Evolutionary conservation across 441 rosid genomes (phyloP), one percentile per base, ranked within the genome.

Genomic region (Macaranga tanarius): DNA sequence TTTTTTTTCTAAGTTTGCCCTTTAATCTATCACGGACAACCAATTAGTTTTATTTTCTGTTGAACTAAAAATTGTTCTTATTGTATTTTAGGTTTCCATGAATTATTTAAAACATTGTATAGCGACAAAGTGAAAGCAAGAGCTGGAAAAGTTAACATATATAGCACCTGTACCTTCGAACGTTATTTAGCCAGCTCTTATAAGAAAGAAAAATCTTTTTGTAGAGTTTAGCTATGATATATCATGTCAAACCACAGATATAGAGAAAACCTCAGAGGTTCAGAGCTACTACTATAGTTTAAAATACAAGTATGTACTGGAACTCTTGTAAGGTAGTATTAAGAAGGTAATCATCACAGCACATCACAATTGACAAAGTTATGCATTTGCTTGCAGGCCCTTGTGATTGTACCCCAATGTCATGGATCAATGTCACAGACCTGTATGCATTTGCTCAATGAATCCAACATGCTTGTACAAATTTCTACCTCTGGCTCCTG

Each of bases 401-500:
- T 16, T 40, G 2, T 28, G 28, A 44, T 38, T 70, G 5, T 4
- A 57, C 4, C 56, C 10, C 28, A 63, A 34, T 48, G 56, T 50
- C 17, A 38, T 42, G n/a, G 63, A 62, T 38, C 75, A 31, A 52
- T 17, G 38, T n/a, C 42, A 73, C 86, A 62, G 77, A 95, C 99
- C 98, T 96, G 99, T 72, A 93, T 31, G 79, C 98, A 96, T 77
- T 96, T 97, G 68, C 89, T 96, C 80, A 96, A 80, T 25, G 99
- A 90, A 74, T 93, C 98, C 86, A 96, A 78, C 98, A 96, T 96
- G 79, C 80, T 92, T 77, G 94, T 95, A 77, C 92, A 85, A 67
- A 96, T 93, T 87, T 96, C 98, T 0, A 91, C 95, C 83, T 96
- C 99, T 62, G 98, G 97, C 83, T 93, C 99, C 99, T 96, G 90